Conservation (phyloP, 2,329 filamentous ascomycete species). For the Apiospora aurea region DNA sequence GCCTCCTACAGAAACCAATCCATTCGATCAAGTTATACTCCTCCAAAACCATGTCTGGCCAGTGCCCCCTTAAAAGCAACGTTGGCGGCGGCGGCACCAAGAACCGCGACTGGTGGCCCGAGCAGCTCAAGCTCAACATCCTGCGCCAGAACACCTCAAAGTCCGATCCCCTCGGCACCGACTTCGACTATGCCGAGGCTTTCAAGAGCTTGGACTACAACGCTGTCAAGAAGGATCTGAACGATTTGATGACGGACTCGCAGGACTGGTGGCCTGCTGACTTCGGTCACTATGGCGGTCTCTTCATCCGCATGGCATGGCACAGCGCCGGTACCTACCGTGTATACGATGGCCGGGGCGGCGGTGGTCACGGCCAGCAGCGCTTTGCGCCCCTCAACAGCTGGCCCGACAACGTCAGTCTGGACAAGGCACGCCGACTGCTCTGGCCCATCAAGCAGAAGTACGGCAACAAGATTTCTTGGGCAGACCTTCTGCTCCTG, state of each 20-base stretch:
- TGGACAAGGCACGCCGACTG: constrained; percentile 82
- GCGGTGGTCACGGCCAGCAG: constrained; percentile 77
- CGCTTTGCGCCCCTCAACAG: constrained; percentile 82
- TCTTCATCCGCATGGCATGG: constrained; percentile 84
- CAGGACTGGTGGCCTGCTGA: constrained; percentile 85
- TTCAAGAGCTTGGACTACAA: constrained; percentile 77
- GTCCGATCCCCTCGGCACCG: constrained; percentile 68
- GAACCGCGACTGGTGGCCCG: constrained; percentile 79
- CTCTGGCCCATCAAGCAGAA: constrained; percentile 86
- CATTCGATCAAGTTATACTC: constrained; percentile 16
- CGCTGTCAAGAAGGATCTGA: constrained; percentile 76
- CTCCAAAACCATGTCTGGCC: constrained; percentile 23
- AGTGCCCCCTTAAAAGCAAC: constrained; percentile 24
- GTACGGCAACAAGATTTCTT: constrained; percentile 83
- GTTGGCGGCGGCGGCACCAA: constrained; percentile 58
- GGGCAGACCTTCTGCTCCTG: constrained; percentile 76
- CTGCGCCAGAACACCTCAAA: constrained; percentile 72
- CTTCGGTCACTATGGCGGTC: constrained; percentile 80
- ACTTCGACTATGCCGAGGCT: constrained; percentile 75
- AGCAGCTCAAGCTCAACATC: constrained; percentile 71
- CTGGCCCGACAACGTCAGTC: constrained; percentile 80
- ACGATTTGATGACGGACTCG: constrained; percentile 76
- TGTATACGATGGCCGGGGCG: constrained; percentile 76
- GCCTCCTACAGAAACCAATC: background rate
- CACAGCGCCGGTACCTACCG: constrained; percentile 82